phyloP scores from a whole-genome alignment of 352 stramenopile genomes.

The Pythium scleroteichum region DNA sequence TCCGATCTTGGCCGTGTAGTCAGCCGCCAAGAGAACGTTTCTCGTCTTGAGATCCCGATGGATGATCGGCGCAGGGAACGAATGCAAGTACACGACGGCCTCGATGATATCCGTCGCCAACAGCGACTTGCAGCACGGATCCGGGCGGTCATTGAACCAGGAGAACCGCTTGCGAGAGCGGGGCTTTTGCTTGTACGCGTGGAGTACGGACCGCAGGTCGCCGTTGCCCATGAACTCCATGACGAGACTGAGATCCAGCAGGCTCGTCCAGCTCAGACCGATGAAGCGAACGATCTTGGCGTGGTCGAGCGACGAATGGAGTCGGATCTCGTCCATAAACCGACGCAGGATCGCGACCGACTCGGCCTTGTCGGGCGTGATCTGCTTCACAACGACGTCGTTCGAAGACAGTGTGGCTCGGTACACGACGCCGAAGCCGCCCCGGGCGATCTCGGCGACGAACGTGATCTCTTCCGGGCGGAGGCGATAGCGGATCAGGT shows the following conservation, averaged over 20 bases:
- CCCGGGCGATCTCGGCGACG: constrained; percentile 43
- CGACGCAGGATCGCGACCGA: constrained; percentile 25
- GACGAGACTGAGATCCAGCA: constrained; percentile 49
- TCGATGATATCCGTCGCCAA: constrained; percentile 49
- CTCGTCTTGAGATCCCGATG: constrained; percentile 53
- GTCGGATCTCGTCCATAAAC: constrained; percentile 71
- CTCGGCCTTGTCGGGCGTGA: constrained; percentile 34
- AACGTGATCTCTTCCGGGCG: constrained; percentile 46
- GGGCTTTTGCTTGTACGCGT: background rate
- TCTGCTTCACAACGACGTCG: constrained; percentile 49
- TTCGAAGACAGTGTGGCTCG: constrained; percentile 38
- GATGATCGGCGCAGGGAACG: constrained; percentile 49
- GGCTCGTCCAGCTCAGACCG: constrained; percentile 47
- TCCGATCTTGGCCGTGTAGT: constrained; percentile 47
- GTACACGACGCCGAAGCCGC: constrained; percentile 66
- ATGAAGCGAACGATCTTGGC: constrained; percentile 54
- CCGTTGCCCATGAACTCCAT: constrained; percentile 50
- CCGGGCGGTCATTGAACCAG: constrained; percentile 35
- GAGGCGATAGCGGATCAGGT: constrained; percentile 52
- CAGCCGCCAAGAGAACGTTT: constrained; percentile 42
- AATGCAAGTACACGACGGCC: constrained; percentile 53
- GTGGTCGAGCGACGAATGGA: constrained; percentile 56
- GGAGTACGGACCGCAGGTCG: constrained; percentile 40
- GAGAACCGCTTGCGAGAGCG: background rate
- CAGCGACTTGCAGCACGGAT: constrained; percentile 38